phyloP scores from a whole-genome alignment of 2,329 filamentous ascomycete genomes.

The Fusarium begoniae region DNA sequence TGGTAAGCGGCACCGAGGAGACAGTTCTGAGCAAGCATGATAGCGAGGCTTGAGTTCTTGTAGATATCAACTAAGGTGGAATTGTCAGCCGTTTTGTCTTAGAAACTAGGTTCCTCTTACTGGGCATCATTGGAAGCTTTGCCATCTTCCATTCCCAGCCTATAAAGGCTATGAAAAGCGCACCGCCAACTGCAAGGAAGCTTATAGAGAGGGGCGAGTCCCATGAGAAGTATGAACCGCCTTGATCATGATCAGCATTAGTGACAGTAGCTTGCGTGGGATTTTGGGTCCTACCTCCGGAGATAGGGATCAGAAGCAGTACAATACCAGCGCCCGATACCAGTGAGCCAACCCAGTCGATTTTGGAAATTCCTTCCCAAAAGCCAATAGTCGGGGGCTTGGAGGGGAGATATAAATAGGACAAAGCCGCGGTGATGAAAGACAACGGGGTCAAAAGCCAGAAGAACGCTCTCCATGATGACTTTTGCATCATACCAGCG shows the following conservation, averaged over 20 bases:
- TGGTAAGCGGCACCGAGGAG: background rate
- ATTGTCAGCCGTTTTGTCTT: too few species aligned
- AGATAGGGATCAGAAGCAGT: background rate
- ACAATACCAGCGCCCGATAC: background rate
- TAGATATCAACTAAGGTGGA: background rate
- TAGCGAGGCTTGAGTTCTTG: background rate
- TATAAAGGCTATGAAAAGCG: background rate
- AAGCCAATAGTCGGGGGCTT: background rate
- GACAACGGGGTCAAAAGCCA: background rate
- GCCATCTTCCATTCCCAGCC: constrained; percentile 12
- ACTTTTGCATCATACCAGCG: background rate
- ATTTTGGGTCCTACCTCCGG: background rate
- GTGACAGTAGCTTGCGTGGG: too few species aligned
- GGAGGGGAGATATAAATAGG: background rate
- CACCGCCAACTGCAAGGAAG: background rate
- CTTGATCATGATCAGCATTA: background rate
- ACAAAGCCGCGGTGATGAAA: fast-evolving
- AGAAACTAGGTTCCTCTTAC: background rate
- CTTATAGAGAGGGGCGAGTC: background rate
- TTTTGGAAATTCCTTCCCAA: background rate
- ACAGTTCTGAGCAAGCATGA: background rate
- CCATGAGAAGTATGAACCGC: constrained; percentile 4
- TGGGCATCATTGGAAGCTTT: constrained; percentile 12
- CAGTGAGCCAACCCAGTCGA: background rate
- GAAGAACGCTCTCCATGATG: background rate